Base-by-base conservation (phyloP, 2,329 filamentous ascomycete genomes). In the Sporothrix luriei region DNA sequence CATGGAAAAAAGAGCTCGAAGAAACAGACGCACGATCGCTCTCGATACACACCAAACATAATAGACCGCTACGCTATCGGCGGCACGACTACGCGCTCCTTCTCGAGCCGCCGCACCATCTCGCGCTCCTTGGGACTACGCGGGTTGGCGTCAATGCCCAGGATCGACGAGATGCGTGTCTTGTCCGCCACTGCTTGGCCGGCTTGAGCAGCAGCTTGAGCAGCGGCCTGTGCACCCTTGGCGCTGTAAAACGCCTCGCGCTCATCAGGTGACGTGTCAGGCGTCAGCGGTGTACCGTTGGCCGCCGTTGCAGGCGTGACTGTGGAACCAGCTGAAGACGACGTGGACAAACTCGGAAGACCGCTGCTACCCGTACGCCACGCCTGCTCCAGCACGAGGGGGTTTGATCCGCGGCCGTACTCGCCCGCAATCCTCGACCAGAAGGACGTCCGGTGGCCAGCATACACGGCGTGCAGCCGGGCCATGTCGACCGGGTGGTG, bases 371-470 rank as follows among this genome's bases (percentile, higher is more conserved):
- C 61, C 29, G 13, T 43, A 4, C 83, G 84, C 88, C 90, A 93
- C n/a, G 89, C 87, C 76, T 90, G 88, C 79, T 92, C 90, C 24
- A 93, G 82, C 46, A 87, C 82, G 16, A 84, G 82, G 1, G 90
- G 86, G 64, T 86, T 88, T 1, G 84, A 83, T 46, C 87, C 85
- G 16, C 81, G 78, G 68, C 90, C 90, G 75, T 94, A 94, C 75
- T 93, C 90, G 33, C 86, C 82, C 40, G 91, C 90, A 48, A 94
- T 85, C 62, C 86, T 84, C 46, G 85, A 83, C 91, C 91, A 94
- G 80, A 94, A 94, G 10, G 86, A 85, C 66, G 84, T 82, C 55
- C 90, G 87, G 79, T 92, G 90, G 9, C 85, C 82, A 67, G 88
- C 85, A 78, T 94, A 94, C 74, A 93, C 86, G 71, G 85, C 83